Evolutionary conservation across 805 yeast genomes (phyloP).

Genomic region (Wickerhamomyces hampshirensis): DNA sequence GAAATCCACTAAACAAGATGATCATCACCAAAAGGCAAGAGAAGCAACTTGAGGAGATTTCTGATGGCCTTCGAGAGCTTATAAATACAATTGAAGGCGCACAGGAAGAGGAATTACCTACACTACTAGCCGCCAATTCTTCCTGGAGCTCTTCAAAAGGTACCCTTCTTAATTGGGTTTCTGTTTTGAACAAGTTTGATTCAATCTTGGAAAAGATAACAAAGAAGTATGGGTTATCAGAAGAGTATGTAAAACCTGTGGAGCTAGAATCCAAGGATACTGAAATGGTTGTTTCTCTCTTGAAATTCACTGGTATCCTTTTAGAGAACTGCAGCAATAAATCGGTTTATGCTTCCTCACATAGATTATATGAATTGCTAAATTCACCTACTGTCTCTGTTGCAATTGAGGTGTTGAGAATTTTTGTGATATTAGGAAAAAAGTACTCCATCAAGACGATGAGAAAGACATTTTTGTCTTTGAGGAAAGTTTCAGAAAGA

Average conservation of each 20-base stretch:
- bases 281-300: conserved; percentile 41
- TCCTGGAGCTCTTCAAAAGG: conserved; percentile 63
- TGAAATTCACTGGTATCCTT: conserved; percentile 57
- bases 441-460: conserved; percentile 44
- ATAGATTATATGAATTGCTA: conserved; percentile 53
- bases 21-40: conserved; percentile 25
- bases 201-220: conserved; percentile 51
- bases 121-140: conserved; percentile 31
- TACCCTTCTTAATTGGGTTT: conserved; percentile 72
- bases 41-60: conserved; percentile 17
- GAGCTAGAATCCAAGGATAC: conserved; percentile 44
- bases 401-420: conserved; percentile 55
- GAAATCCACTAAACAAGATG: no score
- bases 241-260: conserved; percentile 41
- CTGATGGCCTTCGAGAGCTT: conserved; percentile 31
- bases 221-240: conserved; percentile 45
- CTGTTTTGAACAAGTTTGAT: conserved; percentile 73
- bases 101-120: conserved; percentile 36
- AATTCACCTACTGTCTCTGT: conserved; percentile 57
- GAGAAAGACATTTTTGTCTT: conserved; percentile 17
- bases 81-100: conserved; percentile 36
- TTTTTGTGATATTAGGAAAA: conserved; percentile 55
- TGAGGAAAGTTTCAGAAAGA: conserved; percentile 23
- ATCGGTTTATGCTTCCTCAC: conserved; percentile 61
- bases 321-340: conserved; percentile 68